Evolutionary conservation across 352 stramenopile species (phyloP), one percentile per base, ranked within the genome.

Genomic region (Chrysophaeum taylorii): DNA sequence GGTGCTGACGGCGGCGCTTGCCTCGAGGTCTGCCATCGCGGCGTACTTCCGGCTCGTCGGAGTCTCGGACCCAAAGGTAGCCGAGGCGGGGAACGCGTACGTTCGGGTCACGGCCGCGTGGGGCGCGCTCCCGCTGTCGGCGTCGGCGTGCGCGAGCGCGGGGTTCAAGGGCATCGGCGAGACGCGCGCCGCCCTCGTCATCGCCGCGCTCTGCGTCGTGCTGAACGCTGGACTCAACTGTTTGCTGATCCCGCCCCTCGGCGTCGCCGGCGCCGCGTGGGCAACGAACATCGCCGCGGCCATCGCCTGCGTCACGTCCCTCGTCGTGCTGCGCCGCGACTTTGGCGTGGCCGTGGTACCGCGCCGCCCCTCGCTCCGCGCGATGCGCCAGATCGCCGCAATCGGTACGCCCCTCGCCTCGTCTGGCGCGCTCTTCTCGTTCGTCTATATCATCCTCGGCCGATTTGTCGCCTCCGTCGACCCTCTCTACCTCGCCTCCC

Each of bases 81-180:
- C 27, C 4, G 27, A 2, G 9, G 5, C 14, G 5, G 52, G 27
- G 52, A 15, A 9, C 27, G 21, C 25, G 9, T 63, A 63, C 33
- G 27, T 63, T 15, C 7, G 5, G 4, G 52, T 31, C 15, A 63
- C 52, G 33, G 52, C 52, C 9, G 2, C 5, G 25, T 63, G 33
- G 27, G 52, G 52, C 52, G 25, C 2, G 27, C 23, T 63, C 27
- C 52, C 52, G 52, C 52, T 63, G 9, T 63, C 9, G 27, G 7
- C n/a, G 9, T 25, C 36, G 27, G 52, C 52, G 9, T 25, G 36
- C 52, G 52, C 52, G 9, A 15, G 16, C 52, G 52, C 52, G 29
- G 52, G 52, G 7, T 63, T 63, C 29, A 63, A 63, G 29, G 52
- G 52, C 27, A 15, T 63, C 27, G 52, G 52, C 52, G 52, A 63